Evolutionary conservation across 352 stramenopile species (phyloP), one percentile per base, ranked within the genome.

Genomic region (Phytophthora capsici): DNA sequence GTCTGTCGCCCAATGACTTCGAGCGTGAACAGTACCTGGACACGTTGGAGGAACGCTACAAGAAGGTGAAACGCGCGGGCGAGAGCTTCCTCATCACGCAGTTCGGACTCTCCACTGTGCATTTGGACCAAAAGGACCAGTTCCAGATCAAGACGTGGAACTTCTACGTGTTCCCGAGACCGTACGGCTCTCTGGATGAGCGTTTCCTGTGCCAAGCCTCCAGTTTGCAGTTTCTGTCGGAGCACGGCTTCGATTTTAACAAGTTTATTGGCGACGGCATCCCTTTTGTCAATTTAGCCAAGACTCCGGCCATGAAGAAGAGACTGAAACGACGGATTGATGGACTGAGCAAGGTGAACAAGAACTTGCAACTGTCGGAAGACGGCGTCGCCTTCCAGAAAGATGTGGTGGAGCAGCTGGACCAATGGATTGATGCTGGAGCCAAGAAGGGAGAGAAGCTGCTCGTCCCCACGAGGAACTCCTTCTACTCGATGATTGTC

Each of bases 241-340:
- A 91, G 37, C 81, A 92, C 45, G 82, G 83, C 54, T 95, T 95
- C 58, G 87, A 95, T 57, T 95, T 95, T 41, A 94, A 93, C 73
- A 92, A 91, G 65, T 91, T 90, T 54, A 93, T 95, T 61, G 66
- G 63, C 17, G 82, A 95, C n/a, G 87, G 87, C 53, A 92, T 95
- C 57, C 74, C 82, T 23, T 94, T 92, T 56, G 63, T 93, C 23
- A 88, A 87, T 41, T 57, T 90, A 14, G 51, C 69, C 32, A 82
- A 83, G 55, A 84, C 78, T n/a, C 43, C 73, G 2, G 28, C 14
- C 12, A 80, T 91, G 57, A 74, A 82, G 57, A 84, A 88, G 47
- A 71, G 64, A 1, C 63, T 90, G 22, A 64, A 93, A 44, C 73
- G 74, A 38, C 75, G 75, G 4, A 84, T 93, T 40, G 78, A 90